A percentile compares a stretch with the other conserved stretches of the same genome.
Conservation (phyloP, 2,329 filamentous ascomycete species). For the Diaporthe vaccinii region DNA sequence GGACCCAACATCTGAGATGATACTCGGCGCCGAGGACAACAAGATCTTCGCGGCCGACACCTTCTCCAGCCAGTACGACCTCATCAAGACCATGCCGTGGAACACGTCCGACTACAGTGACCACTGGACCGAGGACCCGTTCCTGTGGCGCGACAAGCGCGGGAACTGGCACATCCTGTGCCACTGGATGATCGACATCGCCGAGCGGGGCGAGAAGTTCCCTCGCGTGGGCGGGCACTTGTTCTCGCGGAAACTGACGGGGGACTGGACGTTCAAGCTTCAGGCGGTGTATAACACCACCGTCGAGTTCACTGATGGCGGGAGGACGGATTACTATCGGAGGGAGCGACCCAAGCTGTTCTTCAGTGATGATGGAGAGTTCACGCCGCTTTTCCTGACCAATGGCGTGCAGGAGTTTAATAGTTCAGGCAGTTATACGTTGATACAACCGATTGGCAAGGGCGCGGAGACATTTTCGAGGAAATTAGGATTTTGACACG, state of each 20-base stretch:
- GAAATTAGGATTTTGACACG: not conserved
- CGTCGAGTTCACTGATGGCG: conserved; percentile 56
- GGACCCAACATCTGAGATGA: conserved; percentile 1
- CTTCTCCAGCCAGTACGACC: not conserved
- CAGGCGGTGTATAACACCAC: conserved; percentile 28
- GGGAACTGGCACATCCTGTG: conserved; percentile 49
- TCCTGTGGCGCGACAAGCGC: conserved; percentile 48
- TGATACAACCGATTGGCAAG: conserved; percentile 29
- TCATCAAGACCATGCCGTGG: conserved; percentile 44
- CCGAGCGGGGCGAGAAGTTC: conserved; percentile 20
- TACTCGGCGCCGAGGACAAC: conserved; percentile 26
- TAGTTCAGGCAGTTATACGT: conserved; percentile 27
- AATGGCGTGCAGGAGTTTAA: conserved; percentile 55
- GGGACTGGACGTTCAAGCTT: conserved; percentile 27
- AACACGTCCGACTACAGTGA: conserved; percentile 47
- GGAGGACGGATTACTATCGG: conserved; percentile 54
- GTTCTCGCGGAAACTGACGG: conserved; percentile 6
- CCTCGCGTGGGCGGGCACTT: conserved; percentile 24
- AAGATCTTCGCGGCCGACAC: conserved; percentile 11
- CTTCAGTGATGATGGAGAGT: conserved; percentile 60
- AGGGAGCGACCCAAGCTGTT: conserved; percentile 63
- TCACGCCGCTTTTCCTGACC: conserved; percentile 60
- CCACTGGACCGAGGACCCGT: conserved; percentile 48
- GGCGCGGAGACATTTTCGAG: not conserved
- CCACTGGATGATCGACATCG: conserved; percentile 36